Percentiles rank a stretch among this genome's conserved stretches.
These are phyloP conservation scores for Aciculoconidium aculeatum DNA, from an alignment of 805 yeast species.

Conservation along the genomic window DNA sequence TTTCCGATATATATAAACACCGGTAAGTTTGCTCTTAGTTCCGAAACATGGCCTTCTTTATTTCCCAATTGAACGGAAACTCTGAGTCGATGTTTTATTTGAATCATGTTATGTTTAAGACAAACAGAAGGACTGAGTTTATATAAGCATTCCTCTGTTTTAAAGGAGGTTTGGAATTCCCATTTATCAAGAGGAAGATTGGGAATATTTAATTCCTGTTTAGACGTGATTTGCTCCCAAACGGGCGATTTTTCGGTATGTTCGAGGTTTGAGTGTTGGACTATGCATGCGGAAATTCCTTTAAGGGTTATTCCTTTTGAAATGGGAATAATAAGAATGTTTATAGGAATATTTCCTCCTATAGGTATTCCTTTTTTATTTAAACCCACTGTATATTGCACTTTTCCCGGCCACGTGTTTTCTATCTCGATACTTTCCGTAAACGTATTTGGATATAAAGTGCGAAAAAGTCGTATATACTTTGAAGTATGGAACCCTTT, in stretches of 20 bases:
- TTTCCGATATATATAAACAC: conserved; percentile 37
- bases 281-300: conserved; percentile 24
- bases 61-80: conserved; percentile 41
- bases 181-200: conserved; percentile 34
- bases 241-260: conserved; percentile 36
- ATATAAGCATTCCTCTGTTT: conserved; percentile 34
- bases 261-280: conserved; percentile 33
- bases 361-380: conserved; percentile 41
- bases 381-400: conserved; percentile 43
- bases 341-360: conserved; percentile 39
- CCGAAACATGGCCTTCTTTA: conserved; percentile 45
- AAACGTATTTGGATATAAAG: conserved; percentile 36
- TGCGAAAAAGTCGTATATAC: conserved; percentile 40
- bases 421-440: conserved; percentile 41
- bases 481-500: conserved; percentile 28
- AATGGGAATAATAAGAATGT: conserved; percentile 41
- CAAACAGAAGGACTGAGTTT: conserved; percentile 41
- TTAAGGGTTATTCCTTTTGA: conserved; percentile 39
- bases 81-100: conserved; percentile 41
- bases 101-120: conserved; percentile 33
- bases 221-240: conserved; percentile 27
- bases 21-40: conserved; percentile 48
- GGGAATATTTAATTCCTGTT: conserved; percentile 18
- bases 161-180: conserved; percentile 37
- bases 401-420: conserved; percentile 48